Conservation (phyloP, 305 asterid species). For the Fraxinus xanthoxyloides region DNA sequence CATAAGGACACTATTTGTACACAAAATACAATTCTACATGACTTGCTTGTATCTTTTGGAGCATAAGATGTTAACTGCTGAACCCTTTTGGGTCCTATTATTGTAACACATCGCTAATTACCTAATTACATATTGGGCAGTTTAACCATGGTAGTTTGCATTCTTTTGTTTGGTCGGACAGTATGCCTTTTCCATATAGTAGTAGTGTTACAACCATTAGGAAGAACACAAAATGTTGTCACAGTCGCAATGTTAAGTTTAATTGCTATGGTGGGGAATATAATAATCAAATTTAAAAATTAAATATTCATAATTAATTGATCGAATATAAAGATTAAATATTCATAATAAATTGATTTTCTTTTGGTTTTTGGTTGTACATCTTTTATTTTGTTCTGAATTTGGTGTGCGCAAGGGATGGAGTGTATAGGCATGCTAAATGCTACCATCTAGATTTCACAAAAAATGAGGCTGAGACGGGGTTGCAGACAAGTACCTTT, state of each 20-base stretch:
- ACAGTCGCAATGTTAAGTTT: not conserved
- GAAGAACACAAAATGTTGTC: not conserved
- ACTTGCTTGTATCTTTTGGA: not conserved
- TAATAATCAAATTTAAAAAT: not conserved
- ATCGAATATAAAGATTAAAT: not conserved
- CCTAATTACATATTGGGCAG: not conserved
- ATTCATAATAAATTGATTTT: not conserved
- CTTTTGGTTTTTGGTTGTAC: not conserved
- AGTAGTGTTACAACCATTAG: not conserved
- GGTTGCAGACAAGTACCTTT: not conserved
- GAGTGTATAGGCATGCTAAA: not conserved
- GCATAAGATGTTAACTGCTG: not conserved
- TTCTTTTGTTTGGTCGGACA: not conserved
- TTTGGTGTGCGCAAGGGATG: not conserved
- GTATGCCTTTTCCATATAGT: not conserved
- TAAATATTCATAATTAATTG: not conserved
- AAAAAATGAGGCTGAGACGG: not conserved
- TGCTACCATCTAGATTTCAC: not conserved
- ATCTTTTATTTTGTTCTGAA: not conserved
- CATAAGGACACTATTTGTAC: not conserved
- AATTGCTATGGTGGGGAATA: not conserved
- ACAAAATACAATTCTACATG: not conserved
- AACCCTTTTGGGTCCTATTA: not conserved
- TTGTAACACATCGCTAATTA: not conserved
- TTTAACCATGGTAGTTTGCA: not conserved